Base-by-base conservation (phyloP, 139 green algal genomes). In the Picochlorum costavermella region DNA sequence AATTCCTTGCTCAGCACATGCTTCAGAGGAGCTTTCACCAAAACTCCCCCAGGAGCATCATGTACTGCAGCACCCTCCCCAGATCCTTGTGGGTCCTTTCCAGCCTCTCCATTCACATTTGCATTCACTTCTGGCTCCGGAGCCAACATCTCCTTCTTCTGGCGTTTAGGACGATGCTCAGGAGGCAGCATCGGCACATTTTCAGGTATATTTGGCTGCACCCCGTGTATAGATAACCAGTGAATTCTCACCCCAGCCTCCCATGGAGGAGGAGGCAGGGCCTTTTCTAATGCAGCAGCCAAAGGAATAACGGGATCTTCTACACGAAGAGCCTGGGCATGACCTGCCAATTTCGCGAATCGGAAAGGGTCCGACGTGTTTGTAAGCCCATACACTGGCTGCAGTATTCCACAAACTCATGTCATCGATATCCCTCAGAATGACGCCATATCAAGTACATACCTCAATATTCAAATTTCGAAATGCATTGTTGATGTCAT, bases 191-290 rank as follows among this genome's bases (percentile, higher is more conserved):
- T 56, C 14, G 70, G 46, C 12, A 78, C 68, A 62, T 97, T 97
- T 70, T 96, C 91, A 31, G 90, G 86, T 30, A 89, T 94, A 28
- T 72, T 61, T 0, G 90, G 90, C 74, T 96, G 90, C 31, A 89
- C 72, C 0, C 92, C 92, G 17, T 96, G 76, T 14, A 96, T 77
- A 11, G 87, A 85, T 1, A 98, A 81, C 91, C 91, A 98, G 72
- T 98, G 92, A 6, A 80, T 68, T 28, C 81, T 63, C 6, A 96
- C 61, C 14, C 76, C 84, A 14, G 82, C 79, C n/a, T 92, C 87
- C 17, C 86, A 57, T 11, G 90, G 89, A 16, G 70, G 28, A 53
- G 62, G 67, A 26, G 90, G 88, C 50, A 96, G 74, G 3, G 73
- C 66, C 2, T 51, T 50, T 17, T 87, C 81, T 16, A 90, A 12